Evolutionary conservation across 2,329 filamentous ascomycete genomes (phyloP), one percentile per base, ranked within the genome.

Genomic region (Fusarium robinianum): DNA sequence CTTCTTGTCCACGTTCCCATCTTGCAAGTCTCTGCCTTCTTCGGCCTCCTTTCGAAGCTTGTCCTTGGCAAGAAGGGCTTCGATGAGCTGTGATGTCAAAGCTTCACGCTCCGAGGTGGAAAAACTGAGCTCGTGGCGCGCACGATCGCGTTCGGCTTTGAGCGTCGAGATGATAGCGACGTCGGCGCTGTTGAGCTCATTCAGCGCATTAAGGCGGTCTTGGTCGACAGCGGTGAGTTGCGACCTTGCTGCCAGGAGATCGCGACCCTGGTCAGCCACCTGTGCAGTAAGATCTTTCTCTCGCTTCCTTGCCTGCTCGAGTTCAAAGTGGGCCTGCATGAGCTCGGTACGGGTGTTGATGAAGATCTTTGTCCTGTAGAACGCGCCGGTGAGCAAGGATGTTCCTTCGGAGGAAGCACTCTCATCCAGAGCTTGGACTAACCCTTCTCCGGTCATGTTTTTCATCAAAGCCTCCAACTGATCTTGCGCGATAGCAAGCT

Each of bases 41-140:
- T 80, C 77, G 23, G 75, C 66, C 45, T 79, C 73, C 62, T 79
- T 78, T 41, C 77, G 74, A 40, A 83, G 69, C 63, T 77, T 77
- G 48, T 84, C 80, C 62, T 84, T 84, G 51, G 77, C 74, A 31
- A 84, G 70, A 12, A 84, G 71, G 30, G 79, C 76, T 26, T 80
- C 74, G 53, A 84, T 73, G 16, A 85, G 73, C 60, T 84, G 80
- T 32, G 74, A 73, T 65, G 81, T 79, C 58, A 80, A 75, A 48
- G 76, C 72, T 39, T 83, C 79, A 35, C 73, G 71, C 61, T 84
- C 79, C 41, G 73, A 68, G 47, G 68, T 71, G 35, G 77, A 65
- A 41, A 70, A 65, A 43, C 72, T 73, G 51, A 76, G 69, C 55
- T 80, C 76, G 46, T 70, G 72, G 51, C 80, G 75, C 51, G 80